These are phyloP conservation scores for Amauroascus verrucosus DNA, from an alignment of 2,329 filamentous ascomycete species.

Conservation along the genomic window DNA sequence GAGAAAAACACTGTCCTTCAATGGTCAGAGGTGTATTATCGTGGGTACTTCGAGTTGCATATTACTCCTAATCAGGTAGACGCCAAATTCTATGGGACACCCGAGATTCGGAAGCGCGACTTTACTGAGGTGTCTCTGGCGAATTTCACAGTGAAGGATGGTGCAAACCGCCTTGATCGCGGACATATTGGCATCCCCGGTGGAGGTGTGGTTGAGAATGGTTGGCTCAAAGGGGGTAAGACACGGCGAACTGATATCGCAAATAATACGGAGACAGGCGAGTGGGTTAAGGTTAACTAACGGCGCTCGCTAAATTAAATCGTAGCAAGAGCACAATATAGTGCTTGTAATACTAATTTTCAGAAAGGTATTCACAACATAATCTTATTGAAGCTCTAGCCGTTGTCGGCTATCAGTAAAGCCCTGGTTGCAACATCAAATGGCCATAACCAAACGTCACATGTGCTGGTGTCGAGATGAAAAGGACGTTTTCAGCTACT, in stretches of 20 bases:
- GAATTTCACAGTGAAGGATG: constrained; percentile 46
- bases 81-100: constrained; percentile 51
- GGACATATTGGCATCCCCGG: constrained; percentile 27
- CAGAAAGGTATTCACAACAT: too few relatives aligned
- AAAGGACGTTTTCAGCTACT: too few relatives aligned
- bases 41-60: neutral
- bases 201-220: constrained; percentile 39
- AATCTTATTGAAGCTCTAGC: too few relatives aligned
- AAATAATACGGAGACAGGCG: constrained; percentile 27
- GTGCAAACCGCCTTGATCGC: constrained; percentile 49
- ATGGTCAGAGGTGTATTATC: constrained; percentile 7
- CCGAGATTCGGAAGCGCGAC: constrained; percentile 10
- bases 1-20: constrained; percentile 53
- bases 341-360: too few relatives aligned
- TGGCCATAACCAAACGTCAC: too few relatives aligned
- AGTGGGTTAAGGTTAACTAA: constrained; percentile 14
- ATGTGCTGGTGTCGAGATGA: too few relatives aligned
- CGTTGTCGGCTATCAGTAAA: too few relatives aligned
- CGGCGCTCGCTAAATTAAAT: neutral
- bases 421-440: too few relatives aligned
- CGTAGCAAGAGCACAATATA: too few relatives aligned
- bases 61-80: constrained; percentile 44
- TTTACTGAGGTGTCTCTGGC: constrained; percentile 12
- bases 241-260: constrained; percentile 27
- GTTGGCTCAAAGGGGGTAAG: constrained; percentile 27